Conservation (phyloP, 2,329 filamentous ascomycete species). For the Sporothrix brasiliensis region DNA sequence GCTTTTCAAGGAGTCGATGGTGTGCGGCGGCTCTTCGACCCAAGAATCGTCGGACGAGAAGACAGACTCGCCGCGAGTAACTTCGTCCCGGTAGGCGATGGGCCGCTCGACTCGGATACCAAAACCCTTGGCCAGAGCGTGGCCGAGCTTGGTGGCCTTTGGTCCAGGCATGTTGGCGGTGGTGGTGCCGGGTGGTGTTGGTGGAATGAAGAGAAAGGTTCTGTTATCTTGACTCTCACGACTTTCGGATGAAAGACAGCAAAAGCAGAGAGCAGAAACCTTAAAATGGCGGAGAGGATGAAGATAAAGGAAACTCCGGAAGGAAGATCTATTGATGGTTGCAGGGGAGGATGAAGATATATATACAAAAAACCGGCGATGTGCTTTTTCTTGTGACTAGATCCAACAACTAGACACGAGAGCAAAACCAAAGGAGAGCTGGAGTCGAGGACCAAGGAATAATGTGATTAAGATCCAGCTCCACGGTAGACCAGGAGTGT, state of each 20-base stretch:
- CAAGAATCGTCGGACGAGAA: constrained; percentile 76
- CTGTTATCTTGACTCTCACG: neutral
- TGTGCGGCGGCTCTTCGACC: constrained; percentile 78
- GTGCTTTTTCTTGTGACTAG: neutral
- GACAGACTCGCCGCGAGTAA: constrained; percentile 77
- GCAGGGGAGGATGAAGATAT: constrained; percentile 28
- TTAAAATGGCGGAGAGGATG: neutral
- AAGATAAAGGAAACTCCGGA: constrained; percentile 1
- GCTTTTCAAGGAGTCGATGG: constrained; percentile 69
- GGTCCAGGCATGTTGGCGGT: constrained; percentile 32
- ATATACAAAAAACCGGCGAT: constrained; percentile 22
- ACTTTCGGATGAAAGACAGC: neutral
- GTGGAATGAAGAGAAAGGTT: neutral
- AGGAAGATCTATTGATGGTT: constrained; percentile 10
- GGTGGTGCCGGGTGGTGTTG: neutral
- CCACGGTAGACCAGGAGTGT: constrained; percentile 32
- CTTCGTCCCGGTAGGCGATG: constrained; percentile 61
- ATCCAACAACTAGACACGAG: constrained; percentile 17
- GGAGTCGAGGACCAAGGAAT: constrained; percentile 2
- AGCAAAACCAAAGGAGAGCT: constrained; percentile 19
- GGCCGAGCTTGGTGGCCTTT: constrained; percentile 64
- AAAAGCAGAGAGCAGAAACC: neutral
- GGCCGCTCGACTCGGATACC: constrained; percentile 78
- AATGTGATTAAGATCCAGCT: constrained; percentile 30
- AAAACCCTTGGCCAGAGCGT: constrained; percentile 73